phyloP scores from a whole-genome alignment of 352 stramenopile genomes.

The Phytophthora boehmeriae region DNA sequence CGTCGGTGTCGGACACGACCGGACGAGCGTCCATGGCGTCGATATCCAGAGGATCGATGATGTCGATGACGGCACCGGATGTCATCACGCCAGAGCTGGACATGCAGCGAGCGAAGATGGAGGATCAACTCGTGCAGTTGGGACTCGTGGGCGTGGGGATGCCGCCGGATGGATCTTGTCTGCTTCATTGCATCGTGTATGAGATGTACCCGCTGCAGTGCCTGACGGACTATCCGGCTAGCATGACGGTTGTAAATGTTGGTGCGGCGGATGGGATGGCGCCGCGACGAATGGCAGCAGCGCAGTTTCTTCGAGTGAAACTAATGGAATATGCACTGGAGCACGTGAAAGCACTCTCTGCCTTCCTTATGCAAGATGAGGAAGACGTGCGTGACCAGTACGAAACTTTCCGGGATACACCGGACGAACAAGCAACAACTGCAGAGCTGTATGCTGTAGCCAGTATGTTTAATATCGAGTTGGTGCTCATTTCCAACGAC shows the following conservation, averaged over 20 bases:
- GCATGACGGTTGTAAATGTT: conserved; percentile 84
- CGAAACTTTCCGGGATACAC: conserved; percentile 68
- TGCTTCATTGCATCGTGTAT: conserved; percentile 87
- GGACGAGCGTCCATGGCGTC: conserved; percentile 30
- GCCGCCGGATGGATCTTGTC: conserved; percentile 79
- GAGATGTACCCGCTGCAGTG: conserved; percentile 86
- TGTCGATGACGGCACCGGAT: conserved; percentile 66
- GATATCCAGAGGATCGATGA: conserved; percentile 55
- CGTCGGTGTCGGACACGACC: conserved; percentile 20
- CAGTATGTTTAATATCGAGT: conserved; percentile 86
- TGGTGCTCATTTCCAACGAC: conserved; percentile 85
- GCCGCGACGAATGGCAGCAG: conserved; percentile 66
- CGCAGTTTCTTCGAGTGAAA: conserved; percentile 64
- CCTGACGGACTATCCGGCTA: conserved; percentile 67
- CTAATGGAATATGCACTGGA: conserved; percentile 79
- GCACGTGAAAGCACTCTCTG: conserved; percentile 59
- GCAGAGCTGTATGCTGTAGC: conserved; percentile 77
- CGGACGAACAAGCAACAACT: conserved; percentile 81
- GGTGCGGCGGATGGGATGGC: conserved; percentile 79
- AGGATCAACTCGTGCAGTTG: conserved; percentile 63
- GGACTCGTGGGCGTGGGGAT: conserved; percentile 79
- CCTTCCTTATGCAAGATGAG: conserved; percentile 75
- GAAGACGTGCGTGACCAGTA: conserved; percentile 78
- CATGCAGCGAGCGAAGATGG: conserved; percentile 80
- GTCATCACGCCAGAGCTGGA: conserved; percentile 76